Evolutionary conservation across 2,329 filamentous ascomycete species (phyloP), one percentile per base, ranked within the genome.

Genomic region (Fusarium odoratissimum): DNA sequence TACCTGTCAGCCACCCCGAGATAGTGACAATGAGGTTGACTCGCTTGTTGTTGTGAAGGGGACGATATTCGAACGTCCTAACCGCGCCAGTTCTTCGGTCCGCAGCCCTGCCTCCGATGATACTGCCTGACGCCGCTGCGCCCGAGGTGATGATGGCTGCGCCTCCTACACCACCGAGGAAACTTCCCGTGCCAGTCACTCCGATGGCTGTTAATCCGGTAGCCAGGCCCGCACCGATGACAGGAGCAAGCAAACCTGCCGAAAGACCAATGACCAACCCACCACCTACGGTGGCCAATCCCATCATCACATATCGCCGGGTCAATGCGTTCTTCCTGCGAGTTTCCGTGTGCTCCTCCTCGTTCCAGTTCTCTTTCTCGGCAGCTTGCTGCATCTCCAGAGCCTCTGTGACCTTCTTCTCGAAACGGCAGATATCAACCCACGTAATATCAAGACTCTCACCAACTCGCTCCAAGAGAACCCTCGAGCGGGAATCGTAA

Each of bases 1-100:
- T 98, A 77, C 97, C 96, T 44, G 94, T 98, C 93, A 99, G 97
- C 96, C 96, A 99, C 7, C 96, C 96, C 1, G 95, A 95, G 35
- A 99, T 90, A 0, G 96, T 98, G 42, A 99, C 91, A 72, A 99
- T 96, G 35, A 99, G 88, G 77, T 99, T 98, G 42, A 98, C 93
- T 64, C 95, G 89, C 83, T 99, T 99, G 83, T 98, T 98, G 84
- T 99, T 99, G 85, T 98, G 95, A 49, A 99, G 85, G 11, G 96
- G 96, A 48, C 95, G 90, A 80, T 98, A 99, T 82, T 99, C 96
- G 79, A 98, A 99, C 0, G 96, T 99, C 82, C 92, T 95, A 64
- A 99, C 97, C 3, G 95, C 91, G 19, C 96, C 95, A 3, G 93
- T 98, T 75, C 96, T 89, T 76, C 95, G 89, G 77, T 93, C 88